Conservation (phyloP, 139 green algal species). For the Edaphochlamys debaryana region DNA sequence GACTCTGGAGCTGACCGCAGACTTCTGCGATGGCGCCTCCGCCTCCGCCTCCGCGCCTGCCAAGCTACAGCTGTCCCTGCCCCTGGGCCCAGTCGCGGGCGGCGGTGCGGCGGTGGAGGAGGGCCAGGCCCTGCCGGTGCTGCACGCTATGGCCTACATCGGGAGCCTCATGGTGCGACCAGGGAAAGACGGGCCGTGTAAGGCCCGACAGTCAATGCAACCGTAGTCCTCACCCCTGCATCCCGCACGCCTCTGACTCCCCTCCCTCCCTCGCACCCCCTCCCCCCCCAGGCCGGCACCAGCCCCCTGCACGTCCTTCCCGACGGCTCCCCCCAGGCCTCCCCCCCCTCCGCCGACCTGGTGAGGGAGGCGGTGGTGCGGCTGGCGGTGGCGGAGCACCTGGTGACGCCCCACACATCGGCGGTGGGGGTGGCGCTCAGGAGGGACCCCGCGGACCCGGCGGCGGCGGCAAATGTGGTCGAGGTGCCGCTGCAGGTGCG, state of each 20-base stretch:
- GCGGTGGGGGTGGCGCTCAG: slow-evolving; percentile 54
- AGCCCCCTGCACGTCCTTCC: slow-evolving; percentile 39
- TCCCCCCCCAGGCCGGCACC: background rate
- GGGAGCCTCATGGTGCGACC: slow-evolving; percentile 30
- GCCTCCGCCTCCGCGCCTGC: too few species aligned
- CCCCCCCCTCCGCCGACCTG: background rate
- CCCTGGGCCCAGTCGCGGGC: background rate
- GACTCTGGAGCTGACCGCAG: slow-evolving; percentile 19
- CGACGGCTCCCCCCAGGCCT: background rate
- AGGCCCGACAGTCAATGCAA: too few species aligned
- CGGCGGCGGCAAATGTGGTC: background rate
- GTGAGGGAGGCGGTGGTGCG: slow-evolving; percentile 40
- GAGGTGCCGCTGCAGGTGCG: too few species aligned
- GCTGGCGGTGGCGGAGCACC: background rate
- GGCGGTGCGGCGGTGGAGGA: background rate
- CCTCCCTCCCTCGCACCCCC: background rate
- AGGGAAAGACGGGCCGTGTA: too few species aligned
- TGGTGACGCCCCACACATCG: too few species aligned
- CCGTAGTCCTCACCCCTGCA: background rate
- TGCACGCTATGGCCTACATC: slow-evolving; percentile 60
- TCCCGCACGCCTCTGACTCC: background rate
- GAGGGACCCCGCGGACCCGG: slow-evolving; percentile 22
- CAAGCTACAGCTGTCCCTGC: background rate
- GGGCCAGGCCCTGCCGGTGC: slow-evolving; percentile 38
- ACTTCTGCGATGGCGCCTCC: background rate